phyloP scores from a whole-genome alignment of 495 filamentous ascomycete genomes.

The Tuber aestivum region DNA sequence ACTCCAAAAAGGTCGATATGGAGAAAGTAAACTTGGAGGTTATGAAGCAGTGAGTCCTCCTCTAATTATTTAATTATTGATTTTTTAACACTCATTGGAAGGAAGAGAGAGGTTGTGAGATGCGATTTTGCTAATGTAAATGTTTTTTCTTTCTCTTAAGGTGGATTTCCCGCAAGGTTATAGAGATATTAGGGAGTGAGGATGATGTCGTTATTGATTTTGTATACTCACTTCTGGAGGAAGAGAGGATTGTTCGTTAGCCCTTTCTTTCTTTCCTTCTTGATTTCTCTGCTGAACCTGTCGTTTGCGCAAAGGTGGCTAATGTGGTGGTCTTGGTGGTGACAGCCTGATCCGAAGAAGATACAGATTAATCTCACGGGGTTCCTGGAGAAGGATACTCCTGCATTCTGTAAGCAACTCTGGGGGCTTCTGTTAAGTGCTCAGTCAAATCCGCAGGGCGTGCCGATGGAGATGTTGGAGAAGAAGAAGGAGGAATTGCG shows the following conservation, averaged over 20 bases:
- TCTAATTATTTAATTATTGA: background rate
- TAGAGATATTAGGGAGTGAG: conserved; percentile 77
- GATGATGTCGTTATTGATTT: conserved; percentile 94
- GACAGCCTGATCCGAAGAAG: conserved; percentile 86
- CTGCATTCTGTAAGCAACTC: conserved; percentile 85
- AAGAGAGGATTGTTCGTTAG: conserved; percentile 64
- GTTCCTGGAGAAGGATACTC: conserved; percentile 89
- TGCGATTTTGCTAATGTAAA: background rate
- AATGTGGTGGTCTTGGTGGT: background rate
- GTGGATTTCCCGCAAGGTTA: conserved; percentile 86
- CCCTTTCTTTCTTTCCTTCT: background rate
- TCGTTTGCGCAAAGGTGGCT: conserved; percentile 12
- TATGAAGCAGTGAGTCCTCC: conserved; percentile 75
- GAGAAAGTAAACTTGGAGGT: conserved; percentile 92
- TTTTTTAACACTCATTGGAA: background rate
- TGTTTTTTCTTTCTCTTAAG: conserved; percentile 46
- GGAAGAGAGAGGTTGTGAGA: background rate
- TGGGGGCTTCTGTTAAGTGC: conserved; percentile 89
- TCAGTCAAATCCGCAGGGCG: conserved; percentile 78
- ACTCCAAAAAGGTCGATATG: conserved; percentile 94
- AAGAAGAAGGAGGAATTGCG: conserved; percentile 92
- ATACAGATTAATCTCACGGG: conserved; percentile 90
- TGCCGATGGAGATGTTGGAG: conserved; percentile 89
- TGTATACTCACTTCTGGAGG: conserved; percentile 82
- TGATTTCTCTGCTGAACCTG: conserved; percentile 2